Base-by-base conservation (phyloP, 306 rosid genomes). In the Leucaena leucocephala region DNA sequence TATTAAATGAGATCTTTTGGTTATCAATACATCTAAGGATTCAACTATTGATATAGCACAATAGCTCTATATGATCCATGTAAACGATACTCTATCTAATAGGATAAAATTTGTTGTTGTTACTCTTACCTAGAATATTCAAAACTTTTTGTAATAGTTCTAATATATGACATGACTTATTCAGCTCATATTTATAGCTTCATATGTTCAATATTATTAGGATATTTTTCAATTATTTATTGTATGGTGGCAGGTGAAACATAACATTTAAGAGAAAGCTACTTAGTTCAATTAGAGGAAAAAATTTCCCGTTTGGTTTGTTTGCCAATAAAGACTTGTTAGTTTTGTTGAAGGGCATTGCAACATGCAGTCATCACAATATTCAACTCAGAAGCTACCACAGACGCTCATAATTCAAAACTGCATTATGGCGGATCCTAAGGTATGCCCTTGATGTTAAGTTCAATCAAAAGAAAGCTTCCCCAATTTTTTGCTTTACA, bases 371-470 rank as follows among this genome's bases (percentile, higher is more conserved):
- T 21, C 67, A 49, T 66, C 80, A 3, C 59, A 16, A 5, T 22
- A 22, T 55, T 68, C 77, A 70, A 62, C 17, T 16, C 58, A 0
- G 15, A 72, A 27, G 62, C 22, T 44, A 42, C 7, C 19, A 1
- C 76, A 49, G 48, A 49, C 34, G 55, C 80, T 80, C 10, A 73
- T 63, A 17, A 48, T 74, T 7, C 12, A 45, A 45, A 70, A 13
- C 33, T 10, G 35, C 35, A 11, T 72, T 48, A 48, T 65, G 55
- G 33, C 21, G 21, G 61, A 40, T 68, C 22, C 68, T n/a, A 45
- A 35, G 89, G 91, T 83, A 86, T 39, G 84, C 59, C 35, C 43
- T 49, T 15, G 6, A 49, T 49, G 4, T 46, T 46, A 46, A 46
- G 52, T 46, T 13, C 17, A 46, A 13, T 46, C 16, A 3, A 46